Evolutionary conservation across 805 yeast genomes (phyloP), one percentile per base, ranked within the genome.

Genomic region (Starmerella bombicola): DNA sequence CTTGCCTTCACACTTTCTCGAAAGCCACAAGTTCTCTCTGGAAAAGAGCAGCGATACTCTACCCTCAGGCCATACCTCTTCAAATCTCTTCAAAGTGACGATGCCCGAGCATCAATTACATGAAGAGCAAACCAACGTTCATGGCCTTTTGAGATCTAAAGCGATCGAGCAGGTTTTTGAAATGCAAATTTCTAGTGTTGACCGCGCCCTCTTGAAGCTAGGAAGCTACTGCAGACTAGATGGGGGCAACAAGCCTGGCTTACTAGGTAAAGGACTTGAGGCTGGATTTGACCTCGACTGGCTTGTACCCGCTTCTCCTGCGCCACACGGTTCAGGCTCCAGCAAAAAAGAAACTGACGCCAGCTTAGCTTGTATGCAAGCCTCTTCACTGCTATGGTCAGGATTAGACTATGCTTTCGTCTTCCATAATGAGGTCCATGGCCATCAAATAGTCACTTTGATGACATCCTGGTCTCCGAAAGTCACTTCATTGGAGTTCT

Each of bases 211-310:
- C 33, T 71, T 91, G 48, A 79, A 78, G 24, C 62, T 91, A 15
- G 97, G 98, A 3, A 67, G 76, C 19, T 67, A 74, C 13, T 80
- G 86, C 17, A 67, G 68, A 13, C 78, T 86, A 48, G 82, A 76
- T 47, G 78, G 78, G 33, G 64, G 74, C 1, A 67, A 71, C 8
- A 18, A 31, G 41, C 71, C 82, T n/a, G 95, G 96, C 7, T 75
- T 85, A 0, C 64, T 93, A 8, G 93, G 96, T 6, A 73, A 71
- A 52, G 93, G 95, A 22, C 63, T 91, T 42, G 85, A 82, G 51
- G 70, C 71, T 43, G 98, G 98, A 0, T 93, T 93, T 59, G 74
- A 79, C 12, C 55, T 71, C 41, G 72, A 72, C 37, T 76, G 77
- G 57, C 59, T 74, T 26, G 62, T 64, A 22, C 55, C 61, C 39